phyloP scores from a whole-genome alignment of 2,329 filamentous ascomycete species.

The Grosmannia clavigera region DNA sequence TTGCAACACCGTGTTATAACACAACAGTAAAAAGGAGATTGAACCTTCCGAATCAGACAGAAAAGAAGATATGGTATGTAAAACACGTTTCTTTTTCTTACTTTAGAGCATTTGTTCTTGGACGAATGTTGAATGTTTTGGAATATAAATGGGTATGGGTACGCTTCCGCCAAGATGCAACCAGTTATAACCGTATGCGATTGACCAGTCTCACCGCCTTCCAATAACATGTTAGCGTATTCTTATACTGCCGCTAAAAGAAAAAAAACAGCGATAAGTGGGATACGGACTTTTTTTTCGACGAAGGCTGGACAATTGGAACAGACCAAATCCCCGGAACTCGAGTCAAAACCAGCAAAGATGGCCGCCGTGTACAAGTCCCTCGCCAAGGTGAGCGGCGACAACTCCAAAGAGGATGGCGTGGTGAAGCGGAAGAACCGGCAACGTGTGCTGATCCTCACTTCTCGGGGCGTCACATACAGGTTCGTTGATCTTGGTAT shows the following conservation, averaged over 20 bases:
- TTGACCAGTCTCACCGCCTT: conserved; percentile 3
- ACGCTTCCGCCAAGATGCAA: too few species aligned
- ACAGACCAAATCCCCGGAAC: not conserved
- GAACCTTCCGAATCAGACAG: too few species aligned
- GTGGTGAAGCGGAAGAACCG: conserved; percentile 42
- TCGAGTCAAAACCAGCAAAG: not conserved
- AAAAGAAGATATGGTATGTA: too few species aligned
- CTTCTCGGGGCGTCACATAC: conserved; percentile 84
- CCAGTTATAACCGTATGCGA: not conserved
- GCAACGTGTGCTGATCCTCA: conserved; percentile 77
- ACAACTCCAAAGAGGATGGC: conserved; percentile 30
- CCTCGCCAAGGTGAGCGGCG: conserved; percentile 46
- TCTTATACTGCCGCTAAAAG: conserved; percentile 3
- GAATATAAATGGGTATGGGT: too few species aligned
- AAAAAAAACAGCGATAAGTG: conserved; percentile 6
- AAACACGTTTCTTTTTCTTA: too few species aligned
- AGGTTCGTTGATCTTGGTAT: conserved; percentile 34
- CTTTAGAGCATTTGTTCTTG: too few species aligned
- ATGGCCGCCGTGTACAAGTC: conserved; percentile 71
- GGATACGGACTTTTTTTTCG: not conserved
- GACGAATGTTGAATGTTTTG: too few species aligned
- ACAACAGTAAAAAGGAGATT: too few species aligned
- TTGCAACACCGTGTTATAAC: too few species aligned
- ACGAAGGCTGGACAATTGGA: not conserved
- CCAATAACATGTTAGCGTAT: not conserved